Percentiles rank a stretch among this genome's conserved stretches.
These are phyloP conservation scores for Acidomyces sp. DNA, from an alignment of 495 filamentous ascomycete genomes.

Conservation along the genomic window DNA sequence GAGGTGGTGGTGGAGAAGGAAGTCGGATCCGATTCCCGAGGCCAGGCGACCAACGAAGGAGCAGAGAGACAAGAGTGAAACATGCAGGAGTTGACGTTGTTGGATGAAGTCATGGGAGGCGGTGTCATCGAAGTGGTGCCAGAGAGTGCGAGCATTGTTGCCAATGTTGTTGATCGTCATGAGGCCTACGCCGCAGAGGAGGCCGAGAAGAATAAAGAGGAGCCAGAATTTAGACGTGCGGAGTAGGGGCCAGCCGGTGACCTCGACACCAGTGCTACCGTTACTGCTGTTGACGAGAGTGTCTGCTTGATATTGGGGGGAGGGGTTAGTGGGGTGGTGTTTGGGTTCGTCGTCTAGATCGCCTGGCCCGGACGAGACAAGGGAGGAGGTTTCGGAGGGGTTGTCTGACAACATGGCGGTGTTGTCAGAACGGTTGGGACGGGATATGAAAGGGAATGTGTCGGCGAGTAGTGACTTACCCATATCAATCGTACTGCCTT, in stretches of 20 bases:
- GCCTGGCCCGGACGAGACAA: slow-evolving; percentile 53
- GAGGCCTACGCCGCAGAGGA: slow-evolving; percentile 81
- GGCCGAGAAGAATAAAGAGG: slow-evolving; percentile 68
- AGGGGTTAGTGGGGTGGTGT: slow-evolving; percentile 31
- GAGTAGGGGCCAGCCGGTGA: slow-evolving; percentile 74
- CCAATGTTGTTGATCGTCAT: slow-evolving; percentile 99
- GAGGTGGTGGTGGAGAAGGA: slow-evolving; percentile 65
- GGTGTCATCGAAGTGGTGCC: slow-evolving; percentile 68
- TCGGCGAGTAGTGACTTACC: slow-evolving; percentile 1
- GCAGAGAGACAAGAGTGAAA: slow-evolving; percentile 77
- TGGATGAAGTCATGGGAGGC: slow-evolving; percentile 63
- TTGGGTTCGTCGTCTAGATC: slow-evolving; percentile 35
- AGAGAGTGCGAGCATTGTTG: slow-evolving; percentile 65
- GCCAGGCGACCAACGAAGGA: slow-evolving; percentile 70
- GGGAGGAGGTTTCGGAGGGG: slow-evolving; percentile 65
- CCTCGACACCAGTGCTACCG: slow-evolving; percentile 57
- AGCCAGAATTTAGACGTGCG: slow-evolving; percentile 75
- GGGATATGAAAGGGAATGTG: neutral
- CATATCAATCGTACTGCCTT: slow-evolving; percentile 3
- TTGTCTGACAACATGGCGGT: slow-evolving; percentile 1
- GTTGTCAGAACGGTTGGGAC: neutral
- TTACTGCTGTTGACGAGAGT: neutral
- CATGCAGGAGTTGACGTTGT: slow-evolving; percentile 76
- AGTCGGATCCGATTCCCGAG: slow-evolving; percentile 79
- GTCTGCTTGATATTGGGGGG: too few relatives aligned